A percentile compares a stretch with the other conserved stretches of the same genome.
Evolutionary conservation across 2,329 filamentous ascomycete species (phyloP).

Genomic region (Pseudohalonectria lignicola): DNA sequence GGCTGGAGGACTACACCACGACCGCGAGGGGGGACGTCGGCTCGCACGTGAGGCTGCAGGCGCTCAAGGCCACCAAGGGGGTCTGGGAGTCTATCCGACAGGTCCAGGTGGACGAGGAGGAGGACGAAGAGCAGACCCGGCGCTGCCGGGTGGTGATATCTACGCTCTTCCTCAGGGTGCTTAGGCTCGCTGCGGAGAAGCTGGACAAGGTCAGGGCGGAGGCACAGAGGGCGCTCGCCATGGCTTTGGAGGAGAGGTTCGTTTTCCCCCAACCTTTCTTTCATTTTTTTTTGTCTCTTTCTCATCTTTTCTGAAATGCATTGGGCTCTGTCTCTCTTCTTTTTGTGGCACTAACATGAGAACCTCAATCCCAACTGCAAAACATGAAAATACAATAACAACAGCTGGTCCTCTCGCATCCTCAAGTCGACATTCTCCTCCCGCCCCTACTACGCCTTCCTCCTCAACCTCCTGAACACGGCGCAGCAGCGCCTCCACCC

Average conservation of each 20-base stretch:
- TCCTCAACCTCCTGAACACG: slow-evolving; percentile 33
- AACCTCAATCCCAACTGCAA: no score
- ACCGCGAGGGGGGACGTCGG: slow-evolving; percentile 85
- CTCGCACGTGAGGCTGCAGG: slow-evolving; percentile 72
- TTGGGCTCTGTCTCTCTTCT: slow-evolving; percentile 2
- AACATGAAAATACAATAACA: no score
- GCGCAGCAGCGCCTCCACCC: slow-evolving; percentile 20
- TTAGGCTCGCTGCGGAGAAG: slow-evolving; percentile 76
- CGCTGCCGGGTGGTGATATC: slow-evolving; percentile 17
- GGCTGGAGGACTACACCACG: slow-evolving; percentile 82
- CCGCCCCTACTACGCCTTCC: slow-evolving; percentile 42
- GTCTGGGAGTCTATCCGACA: slow-evolving; percentile 33
- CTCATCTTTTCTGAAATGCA: slow-evolving; percentile 19
- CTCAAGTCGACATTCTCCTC: slow-evolving; percentile 42
- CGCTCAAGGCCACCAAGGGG: slow-evolving; percentile 62
- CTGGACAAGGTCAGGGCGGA: slow-evolving; percentile 72
- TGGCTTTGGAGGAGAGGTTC: slow-evolving; percentile 34
- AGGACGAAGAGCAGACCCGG: slow-evolving; percentile 7
- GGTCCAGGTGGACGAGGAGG: slow-evolving; percentile 1
- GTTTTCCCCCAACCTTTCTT: slow-evolving; percentile 8
- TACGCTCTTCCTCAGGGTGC: slow-evolving; percentile 34
- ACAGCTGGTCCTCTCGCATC: slow-evolving; percentile 14
- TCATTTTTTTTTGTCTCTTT: background rate
- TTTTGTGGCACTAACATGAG: no score
- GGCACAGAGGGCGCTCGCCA: slow-evolving; percentile 43